A percentile compares a stretch with the other conserved stretches of the same genome.
These are phyloP conservation scores for Fistulinella staudtii DNA, from an alignment of 1,284 basidiomycete genomes.

Conservation along the genomic window DNA sequence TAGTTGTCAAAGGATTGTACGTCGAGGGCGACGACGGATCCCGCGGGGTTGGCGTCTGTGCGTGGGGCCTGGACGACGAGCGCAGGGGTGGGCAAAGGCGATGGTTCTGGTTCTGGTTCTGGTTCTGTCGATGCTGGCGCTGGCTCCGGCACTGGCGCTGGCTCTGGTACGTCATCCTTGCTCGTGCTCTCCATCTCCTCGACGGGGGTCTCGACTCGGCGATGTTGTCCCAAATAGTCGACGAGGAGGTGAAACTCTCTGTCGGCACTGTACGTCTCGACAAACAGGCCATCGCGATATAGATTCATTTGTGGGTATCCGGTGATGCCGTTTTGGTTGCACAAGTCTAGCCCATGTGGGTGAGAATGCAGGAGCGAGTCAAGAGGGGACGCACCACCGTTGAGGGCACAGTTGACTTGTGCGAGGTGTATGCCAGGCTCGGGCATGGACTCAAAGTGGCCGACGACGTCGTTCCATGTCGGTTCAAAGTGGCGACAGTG, in stretches of 20 bases:
- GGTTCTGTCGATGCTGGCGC: not conserved
- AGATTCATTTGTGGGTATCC: conserved; percentile 82
- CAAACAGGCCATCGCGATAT: conserved; percentile 63
- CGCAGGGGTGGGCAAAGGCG: conserved; percentile 5
- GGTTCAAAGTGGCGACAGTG: conserved; percentile 79
- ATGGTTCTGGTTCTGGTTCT: conserved; percentile 12
- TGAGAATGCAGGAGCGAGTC: not conserved
- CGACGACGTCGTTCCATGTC: conserved; percentile 75
- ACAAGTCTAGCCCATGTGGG: conserved; percentile 61
- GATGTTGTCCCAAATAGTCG: conserved; percentile 46
- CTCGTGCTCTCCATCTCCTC: not conserved
- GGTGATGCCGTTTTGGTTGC: conserved; percentile 61
- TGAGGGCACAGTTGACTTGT: conserved; percentile 80
- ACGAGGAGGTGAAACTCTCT: conserved; percentile 49
- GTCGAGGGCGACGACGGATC: conserved; percentile 59
- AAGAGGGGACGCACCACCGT: conserved; percentile 64
- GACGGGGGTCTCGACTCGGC: conserved; percentile 17
- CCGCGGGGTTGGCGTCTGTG: conserved; percentile 50
- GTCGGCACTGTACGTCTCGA: conserved; percentile 55
- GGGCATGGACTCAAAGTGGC: conserved; percentile 51
- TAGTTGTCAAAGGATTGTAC: conserved; percentile 47
- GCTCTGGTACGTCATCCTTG: conserved; percentile 2
- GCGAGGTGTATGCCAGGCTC: conserved; percentile 68
- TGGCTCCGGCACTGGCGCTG: too few species aligned
- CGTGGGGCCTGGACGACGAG: conserved; percentile 16